phyloP scores from a whole-genome alignment of 2,329 filamentous ascomycete species.

The Pseudopyrenochaeta lycopersici region DNA sequence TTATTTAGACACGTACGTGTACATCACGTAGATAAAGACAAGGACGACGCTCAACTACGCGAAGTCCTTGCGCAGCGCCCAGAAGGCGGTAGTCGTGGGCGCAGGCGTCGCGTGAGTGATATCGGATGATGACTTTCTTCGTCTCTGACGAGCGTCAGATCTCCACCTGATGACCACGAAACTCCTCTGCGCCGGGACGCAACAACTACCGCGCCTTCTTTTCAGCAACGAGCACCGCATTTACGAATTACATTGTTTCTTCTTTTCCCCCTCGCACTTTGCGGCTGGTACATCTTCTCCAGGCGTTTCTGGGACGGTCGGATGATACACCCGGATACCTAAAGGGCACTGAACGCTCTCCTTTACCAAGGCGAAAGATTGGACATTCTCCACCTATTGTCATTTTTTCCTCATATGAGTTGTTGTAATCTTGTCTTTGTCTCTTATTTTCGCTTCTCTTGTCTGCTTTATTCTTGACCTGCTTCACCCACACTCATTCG shows the following conservation, averaged over 20 bases:
- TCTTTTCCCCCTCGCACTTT: background rate
- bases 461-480: background rate
- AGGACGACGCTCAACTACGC: slow-evolving; percentile 81
- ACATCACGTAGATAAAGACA: slow-evolving; percentile 88
- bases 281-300: background rate
- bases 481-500: background rate
- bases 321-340: background rate
- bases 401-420: background rate
- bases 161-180: background rate
- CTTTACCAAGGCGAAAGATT: slow-evolving; percentile 1
- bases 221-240: background rate
- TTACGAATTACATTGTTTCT: background rate
- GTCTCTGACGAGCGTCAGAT: background rate
- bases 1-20: slow-evolving; percentile 82
- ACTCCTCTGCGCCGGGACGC: background rate
- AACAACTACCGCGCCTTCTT: background rate
- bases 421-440: background rate
- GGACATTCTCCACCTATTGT: background rate
- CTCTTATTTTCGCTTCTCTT: background rate
- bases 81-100: slow-evolving; percentile 82
- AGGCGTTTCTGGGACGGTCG: background rate
- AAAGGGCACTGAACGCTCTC: background rate
- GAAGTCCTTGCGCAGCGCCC: slow-evolving; percentile 87
- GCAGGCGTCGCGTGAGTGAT: slow-evolving; percentile 70
- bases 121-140: background rate